phyloP scores from a whole-genome alignment of 306 rosid genomes.

The Acacia acuminata region DNA sequence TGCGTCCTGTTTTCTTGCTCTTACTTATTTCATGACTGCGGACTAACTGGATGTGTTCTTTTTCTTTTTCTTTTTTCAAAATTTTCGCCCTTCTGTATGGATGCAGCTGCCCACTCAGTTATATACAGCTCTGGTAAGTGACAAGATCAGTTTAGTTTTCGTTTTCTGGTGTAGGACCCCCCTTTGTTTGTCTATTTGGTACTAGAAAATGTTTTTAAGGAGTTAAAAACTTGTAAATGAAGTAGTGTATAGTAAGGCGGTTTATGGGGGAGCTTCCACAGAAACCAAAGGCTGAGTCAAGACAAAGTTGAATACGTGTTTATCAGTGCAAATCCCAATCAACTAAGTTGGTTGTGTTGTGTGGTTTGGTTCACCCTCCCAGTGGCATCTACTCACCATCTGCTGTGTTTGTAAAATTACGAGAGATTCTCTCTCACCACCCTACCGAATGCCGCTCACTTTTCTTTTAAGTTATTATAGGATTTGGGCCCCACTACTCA shows the following conservation, averaged over 20 bases:
- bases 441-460: not conserved
- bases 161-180: not conserved
- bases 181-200: not conserved
- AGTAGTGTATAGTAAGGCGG: not conserved
- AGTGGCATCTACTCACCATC: not conserved
- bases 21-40: not conserved
- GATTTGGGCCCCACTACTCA: not conserved
- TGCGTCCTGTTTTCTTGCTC: not conserved
- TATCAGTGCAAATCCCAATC: not conserved
- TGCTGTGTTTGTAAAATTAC: not conserved
- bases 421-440: not conserved
- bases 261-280: not conserved
- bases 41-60: not conserved
- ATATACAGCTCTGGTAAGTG: slow-evolving; percentile 89
- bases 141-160: slow-evolving; percentile 5
- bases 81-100: slow-evolving; percentile 11
- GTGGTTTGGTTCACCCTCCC: not conserved
- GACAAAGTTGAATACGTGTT: not conserved
- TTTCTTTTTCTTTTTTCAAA: not conserved
- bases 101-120: slow-evolving; percentile 91
- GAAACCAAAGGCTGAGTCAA: not conserved
- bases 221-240: not conserved
- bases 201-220: not conserved
- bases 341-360: not conserved
- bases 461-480: not conserved